Evolutionary conservation across 78 protist genomes (phyloP).

Genomic region (Thecamonas trahens): DNA sequence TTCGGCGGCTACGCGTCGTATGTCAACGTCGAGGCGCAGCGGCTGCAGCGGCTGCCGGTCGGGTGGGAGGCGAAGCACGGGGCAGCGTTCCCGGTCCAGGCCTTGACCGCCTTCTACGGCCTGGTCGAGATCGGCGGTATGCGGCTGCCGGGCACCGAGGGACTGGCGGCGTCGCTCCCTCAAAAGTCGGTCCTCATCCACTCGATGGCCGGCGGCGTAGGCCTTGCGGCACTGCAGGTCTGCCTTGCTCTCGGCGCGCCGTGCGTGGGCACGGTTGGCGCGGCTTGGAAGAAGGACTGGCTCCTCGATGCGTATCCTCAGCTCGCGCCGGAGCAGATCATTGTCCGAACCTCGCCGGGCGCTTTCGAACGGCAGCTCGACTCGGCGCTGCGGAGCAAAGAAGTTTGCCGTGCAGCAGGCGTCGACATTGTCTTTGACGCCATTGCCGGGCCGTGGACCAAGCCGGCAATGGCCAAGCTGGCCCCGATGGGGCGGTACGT

Average conservation of each 20-base stretch:
- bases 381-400: no score
- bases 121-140: conserved; percentile 17
- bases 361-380: not conserved
- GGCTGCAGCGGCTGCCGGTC: conserved; percentile 1
- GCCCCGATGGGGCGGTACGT: not conserved
- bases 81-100: conserved; percentile 20
- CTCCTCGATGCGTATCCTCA: not conserved
- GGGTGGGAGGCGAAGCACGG: conserved; percentile 17
- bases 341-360: not conserved
- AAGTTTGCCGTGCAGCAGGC: not conserved
- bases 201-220: conserved; percentile 1
- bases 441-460: not conserved
- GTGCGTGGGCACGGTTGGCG: not conserved
- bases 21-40: not conserved
- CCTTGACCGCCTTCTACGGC: conserved; percentile 24
- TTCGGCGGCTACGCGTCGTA: conserved; percentile 14
- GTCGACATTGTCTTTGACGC: conserved; percentile 1
- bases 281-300: not conserved
- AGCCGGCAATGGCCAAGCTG: not conserved
- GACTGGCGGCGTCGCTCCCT: no score
- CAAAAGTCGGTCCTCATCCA: not conserved
- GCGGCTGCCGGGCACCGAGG: no score
- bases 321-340: not conserved
- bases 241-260: not conserved
- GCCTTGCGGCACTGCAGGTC: not conserved